Evolutionary conservation across 371 early-diverging fungal species (phyloP), one percentile per base, ranked within the genome.

Genomic region (Actinomucor elegans): DNA sequence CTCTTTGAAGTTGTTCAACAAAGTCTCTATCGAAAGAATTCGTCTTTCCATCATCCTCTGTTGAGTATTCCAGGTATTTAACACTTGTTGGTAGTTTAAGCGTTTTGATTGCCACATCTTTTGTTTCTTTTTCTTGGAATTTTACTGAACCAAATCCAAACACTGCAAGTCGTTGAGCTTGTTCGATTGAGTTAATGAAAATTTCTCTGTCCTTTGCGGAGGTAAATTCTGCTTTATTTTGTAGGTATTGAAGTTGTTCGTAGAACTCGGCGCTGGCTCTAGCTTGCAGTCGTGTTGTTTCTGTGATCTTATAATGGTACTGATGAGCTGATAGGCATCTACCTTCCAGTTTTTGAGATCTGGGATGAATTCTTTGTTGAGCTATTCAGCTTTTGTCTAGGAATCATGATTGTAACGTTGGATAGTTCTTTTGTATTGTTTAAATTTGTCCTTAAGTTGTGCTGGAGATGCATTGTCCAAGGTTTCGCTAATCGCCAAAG

Each of bases 251-350:
- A n/a, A n/a, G n/a, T n/a, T n/a, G n/a, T n/a, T n/a, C n/a, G n/a
- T n/a, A n/a, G n/a, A n/a, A n/a, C n/a, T n/a, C n/a, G n/a, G n/a
- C n/a, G n/a, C n/a, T n/a, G n/a, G n/a, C n/a, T n/a, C n/a, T n/a
- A n/a, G n/a, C n/a, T n/a, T n/a, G n/a, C n/a, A n/a, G n/a, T n/a
- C n/a, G n/a, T n/a, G n/a, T 52, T 28, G 17, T 33, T 31, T 43
- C 52, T 5, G 42, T 43, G 34, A 42, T 42, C 52, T 52, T 52
- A 43, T 42, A 8, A 52, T 43, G 14, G 52, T 29, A 33, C 9
- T 21, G 18, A 52, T 24, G 26, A 52, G n/a, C 21, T 42, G 52
- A n/a, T 28, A 23, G 4, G 52, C 21, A 11, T 52, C 52, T 4
- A 33, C 34, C 15, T 21, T 32, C 28, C 24, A 33, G 9, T 26